Base-by-base conservation (phyloP, 116 monocot species). In the Thalassia testudinum region DNA sequence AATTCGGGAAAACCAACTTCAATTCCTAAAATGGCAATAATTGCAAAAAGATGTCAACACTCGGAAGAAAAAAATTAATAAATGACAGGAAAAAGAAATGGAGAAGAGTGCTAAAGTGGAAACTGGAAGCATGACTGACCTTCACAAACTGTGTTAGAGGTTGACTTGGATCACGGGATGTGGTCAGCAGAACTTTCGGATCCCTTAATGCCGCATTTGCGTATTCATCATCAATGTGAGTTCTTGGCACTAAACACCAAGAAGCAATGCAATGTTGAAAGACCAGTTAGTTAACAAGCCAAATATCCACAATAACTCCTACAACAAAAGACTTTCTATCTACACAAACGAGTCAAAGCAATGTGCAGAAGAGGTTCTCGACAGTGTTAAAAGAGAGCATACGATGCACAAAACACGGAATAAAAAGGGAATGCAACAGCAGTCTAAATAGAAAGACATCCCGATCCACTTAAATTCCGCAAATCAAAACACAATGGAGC, bases 111-210 rank as follows among this genome's bases (percentile, higher is more conserved):
- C 30, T 37, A 42, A 66, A 0, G 21, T 1, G 19, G 24, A 37
- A 37, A 45, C n/a, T n/a, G 11, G 30, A 3, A 45, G 45, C 15
- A 7, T 5, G 19, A 45, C 45, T 2, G 19, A 45, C 45, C 34
- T 97, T 97, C 26, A 75, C 89, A 71, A 97, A 97, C 24, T 97
- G 97, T 43, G 75, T 80, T 17, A 97, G 78, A 24, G 89, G 97
- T 5, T 79, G 81, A 65, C 97, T 97, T 57, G 97, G 97, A 68
- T 82, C 71, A 37, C 89, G 85, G 50, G 97, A 89, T 24, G 97
- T 97, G 19, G 89, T 97, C 53, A 97, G 54, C 15, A 97, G 27
- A 63, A 97, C 85, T 63, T 89, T 97, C 1, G 97, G 97, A 56
- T 97, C 97, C 29, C 60, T 71, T 1, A 65, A 42, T 0, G 79